phyloP scores from a whole-genome alignment of 768 basidiomycete genomes.

The Chalciporus piperatus region DNA sequence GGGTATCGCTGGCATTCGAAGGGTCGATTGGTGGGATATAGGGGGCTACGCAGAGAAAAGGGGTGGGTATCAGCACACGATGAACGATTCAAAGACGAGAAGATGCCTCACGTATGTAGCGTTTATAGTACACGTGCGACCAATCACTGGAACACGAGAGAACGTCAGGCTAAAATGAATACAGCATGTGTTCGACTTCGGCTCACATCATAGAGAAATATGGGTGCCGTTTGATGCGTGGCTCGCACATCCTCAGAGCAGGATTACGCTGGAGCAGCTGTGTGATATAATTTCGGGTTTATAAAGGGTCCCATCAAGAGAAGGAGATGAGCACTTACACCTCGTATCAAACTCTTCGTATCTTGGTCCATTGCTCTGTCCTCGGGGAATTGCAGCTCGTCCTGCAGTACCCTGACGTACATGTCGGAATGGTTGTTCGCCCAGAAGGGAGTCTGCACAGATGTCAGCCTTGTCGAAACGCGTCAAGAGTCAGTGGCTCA shows the following conservation, averaged over 20 bases:
- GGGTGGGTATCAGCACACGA: constrained; percentile 16
- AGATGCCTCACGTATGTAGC: constrained; percentile 78
- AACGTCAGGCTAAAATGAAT: constrained; percentile 12
- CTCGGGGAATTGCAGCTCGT: constrained; percentile 86
- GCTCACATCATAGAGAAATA: constrained; percentile 94
- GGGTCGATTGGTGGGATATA: constrained; percentile 93
- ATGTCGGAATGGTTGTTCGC: constrained; percentile 92
- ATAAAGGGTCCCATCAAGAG: neutral
- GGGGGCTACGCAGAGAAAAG: constrained; percentile 53
- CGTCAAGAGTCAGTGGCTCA: constrained; percentile 5
- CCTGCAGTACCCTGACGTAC: constrained; percentile 90
- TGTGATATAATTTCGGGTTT: constrained; percentile 10
- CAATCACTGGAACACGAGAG: constrained; percentile 62
- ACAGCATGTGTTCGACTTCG: constrained; percentile 1
- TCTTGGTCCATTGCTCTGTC: constrained; percentile 92
- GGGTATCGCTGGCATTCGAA: constrained; percentile 90
- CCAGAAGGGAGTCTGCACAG: constrained; percentile 81
- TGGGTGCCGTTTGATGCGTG: constrained; percentile 88
- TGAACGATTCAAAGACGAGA: constrained; percentile 3
- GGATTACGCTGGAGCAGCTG: constrained; percentile 94
- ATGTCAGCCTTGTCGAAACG: constrained; percentile 15
- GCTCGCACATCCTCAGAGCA: constrained; percentile 85
- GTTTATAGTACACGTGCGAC: constrained; percentile 92
- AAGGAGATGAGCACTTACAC: constrained; percentile 51
- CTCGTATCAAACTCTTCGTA: constrained; percentile 92